Evolutionary conservation across 2,329 filamentous ascomycete genomes (phyloP).

Genomic region (Fusarium palustre): DNA sequence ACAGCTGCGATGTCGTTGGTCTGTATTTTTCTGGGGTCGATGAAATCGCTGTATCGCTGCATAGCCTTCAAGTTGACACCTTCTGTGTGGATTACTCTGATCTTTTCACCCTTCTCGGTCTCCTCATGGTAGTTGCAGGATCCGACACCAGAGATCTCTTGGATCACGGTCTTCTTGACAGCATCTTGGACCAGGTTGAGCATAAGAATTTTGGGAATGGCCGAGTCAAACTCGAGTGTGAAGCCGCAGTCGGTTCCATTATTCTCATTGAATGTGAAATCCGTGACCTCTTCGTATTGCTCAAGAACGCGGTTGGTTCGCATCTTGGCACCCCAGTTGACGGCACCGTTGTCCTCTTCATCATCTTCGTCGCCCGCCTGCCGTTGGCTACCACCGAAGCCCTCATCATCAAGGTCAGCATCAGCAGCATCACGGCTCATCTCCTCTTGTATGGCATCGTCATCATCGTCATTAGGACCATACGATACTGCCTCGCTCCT

Average conservation of each 20-base stretch:
- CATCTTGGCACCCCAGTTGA: constrained; percentile 56
- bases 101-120: constrained; percentile 48
- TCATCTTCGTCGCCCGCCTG: constrained; percentile 55
- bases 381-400: constrained; percentile 64
- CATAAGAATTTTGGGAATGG: constrained; percentile 91
- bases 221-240: constrained; percentile 83
- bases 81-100: constrained; percentile 76
- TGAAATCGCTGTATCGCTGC: constrained; percentile 85
- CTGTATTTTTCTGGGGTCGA: constrained; percentile 86
- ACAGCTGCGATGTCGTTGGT: constrained; percentile 95
- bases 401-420: constrained; percentile 64
- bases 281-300: constrained; percentile 73
- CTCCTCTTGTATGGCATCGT: constrained; percentile 76
- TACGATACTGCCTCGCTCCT: constrained; percentile 87
- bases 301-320: constrained; percentile 74
- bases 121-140: constrained; percentile 72
- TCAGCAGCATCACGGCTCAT: constrained; percentile 71
- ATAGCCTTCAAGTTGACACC: constrained; percentile 92
- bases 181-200: constrained; percentile 88
- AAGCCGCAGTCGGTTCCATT: constrained; percentile 81
- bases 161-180: constrained; percentile 82
- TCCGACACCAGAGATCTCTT: constrained; percentile 83
- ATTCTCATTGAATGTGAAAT: constrained; percentile 83
- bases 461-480: constrained; percentile 91
- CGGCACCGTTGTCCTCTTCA: constrained; percentile 54